Base-by-base conservation (phyloP, 495 filamentous ascomycete species). In the Arthonia radiata region DNA sequence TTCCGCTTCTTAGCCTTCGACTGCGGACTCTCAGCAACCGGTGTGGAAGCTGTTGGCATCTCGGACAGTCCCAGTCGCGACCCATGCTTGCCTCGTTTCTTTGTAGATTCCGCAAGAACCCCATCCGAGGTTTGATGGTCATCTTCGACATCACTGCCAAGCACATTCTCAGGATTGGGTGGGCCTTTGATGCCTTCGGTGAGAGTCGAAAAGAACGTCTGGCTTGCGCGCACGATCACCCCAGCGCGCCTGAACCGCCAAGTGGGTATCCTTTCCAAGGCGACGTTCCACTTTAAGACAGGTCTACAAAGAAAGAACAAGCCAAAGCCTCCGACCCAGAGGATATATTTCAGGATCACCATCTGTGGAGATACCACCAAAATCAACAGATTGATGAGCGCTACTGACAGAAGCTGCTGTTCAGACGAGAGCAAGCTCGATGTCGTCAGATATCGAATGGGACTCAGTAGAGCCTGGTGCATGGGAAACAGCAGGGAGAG, bases 361-460 rank as follows among this genome's bases (percentile, higher is more conserved):
- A 67, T 67, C 48, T 94, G 89, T 1, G 86, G 80, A 5, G 83
- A 90, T 6, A 46, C 41, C 15, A 81, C 68, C 33, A 81, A 61
- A 9, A 91, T 42, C 21, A 81, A 53, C 23, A 94, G 46, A 44
- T 93, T 79, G 38, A 93, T 75, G 24, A 94, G 57, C 9, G 67
- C 66, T 18, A 64, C 60, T 13, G 81, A 80, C 23, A 93, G 61
- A 10, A 94, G 56, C 36, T 93, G 80, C 26, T 92, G 49, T 40
- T 97, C 86, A 2, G 89, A 71, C 3, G 69, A 58, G 21, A 90
- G 58, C 24, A 93, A 53, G 43, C 80, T 90, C 15, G 80, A 89
- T 4, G 76, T 78, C 14, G 81, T 80, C 35, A 93, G 56, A 42
- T 73, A 68, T 35, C 69, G 63, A 36, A 93, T 43, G 30, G 71